A percentile compares a stretch with the other conserved stretches of the same genome.
These are phyloP conservation scores for Capronia coronata DNA, from an alignment of 2,329 filamentous ascomycete genomes.

Conservation along the genomic window DNA sequence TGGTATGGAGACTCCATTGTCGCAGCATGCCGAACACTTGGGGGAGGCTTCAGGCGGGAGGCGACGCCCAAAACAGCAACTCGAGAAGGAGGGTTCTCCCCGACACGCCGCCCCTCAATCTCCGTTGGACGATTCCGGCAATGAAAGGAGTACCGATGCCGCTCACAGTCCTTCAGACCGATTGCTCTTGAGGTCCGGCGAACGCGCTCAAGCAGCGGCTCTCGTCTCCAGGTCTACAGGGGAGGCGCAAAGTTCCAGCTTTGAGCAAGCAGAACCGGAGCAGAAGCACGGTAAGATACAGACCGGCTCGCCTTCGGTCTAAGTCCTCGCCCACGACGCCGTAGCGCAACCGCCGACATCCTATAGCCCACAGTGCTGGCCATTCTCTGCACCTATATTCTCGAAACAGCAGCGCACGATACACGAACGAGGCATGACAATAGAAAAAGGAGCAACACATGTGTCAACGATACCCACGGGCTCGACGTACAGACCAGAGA, in stretches of 20 bases:
- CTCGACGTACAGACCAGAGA: conserved; percentile 14
- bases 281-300: conserved; percentile 6
- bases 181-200: conserved; percentile 16
- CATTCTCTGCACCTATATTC: neutral
- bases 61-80: conserved; percentile 14
- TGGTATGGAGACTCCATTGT: conserved; percentile 16
- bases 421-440: conserved; percentile 18
- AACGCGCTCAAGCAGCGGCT: conserved; percentile 16
- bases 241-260: conserved; percentile 10
- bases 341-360: too few species aligned
- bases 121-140: conserved; percentile 19
- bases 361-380: too few species aligned
- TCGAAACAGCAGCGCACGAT: neutral
- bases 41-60: conserved; percentile 24
- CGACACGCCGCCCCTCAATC: conserved; percentile 6
- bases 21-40: conserved; percentile 6
- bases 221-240: conserved; percentile 13
- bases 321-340: too few species aligned
- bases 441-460: conserved; percentile 14
- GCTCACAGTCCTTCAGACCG: conserved; percentile 22
- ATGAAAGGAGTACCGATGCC: conserved; percentile 17
- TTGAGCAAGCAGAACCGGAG: conserved; percentile 3
- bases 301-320: too few species aligned
- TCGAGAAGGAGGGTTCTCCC: conserved; percentile 9
- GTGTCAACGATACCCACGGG: conserved; percentile 21